These are phyloP conservation scores for Debaryomyces tyrocola DNA, from an alignment of 805 yeast species.

Conservation along the genomic window DNA sequence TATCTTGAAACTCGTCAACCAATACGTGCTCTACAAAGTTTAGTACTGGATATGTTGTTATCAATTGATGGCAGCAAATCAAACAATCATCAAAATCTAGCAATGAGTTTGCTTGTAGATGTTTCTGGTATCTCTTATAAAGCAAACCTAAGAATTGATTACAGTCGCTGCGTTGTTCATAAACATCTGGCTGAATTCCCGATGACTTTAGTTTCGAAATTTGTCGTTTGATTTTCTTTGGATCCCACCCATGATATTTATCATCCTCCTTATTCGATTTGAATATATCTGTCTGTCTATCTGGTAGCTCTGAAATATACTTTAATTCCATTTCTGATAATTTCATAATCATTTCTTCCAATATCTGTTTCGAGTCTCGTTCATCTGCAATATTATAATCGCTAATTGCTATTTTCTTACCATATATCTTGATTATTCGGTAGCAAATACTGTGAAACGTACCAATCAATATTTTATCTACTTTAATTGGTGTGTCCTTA, in stretches of 20 bases:
- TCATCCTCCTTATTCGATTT: conserved; percentile 9
- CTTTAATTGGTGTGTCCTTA: conserved; percentile 31
- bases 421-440: conserved; percentile 55
- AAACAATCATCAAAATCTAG: conserved; percentile 87
- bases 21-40: conserved; percentile 64
- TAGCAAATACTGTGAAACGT: conserved; percentile 88
- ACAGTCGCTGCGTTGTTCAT: conserved; percentile 13
- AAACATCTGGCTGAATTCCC: conserved; percentile 47
- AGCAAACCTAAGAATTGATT: conserved; percentile 26
- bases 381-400: conserved; percentile 62
- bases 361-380: conserved; percentile 51
- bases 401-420: conserved; percentile 46
- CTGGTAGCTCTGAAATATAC: conserved; percentile 9
- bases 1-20: conserved; percentile 95
- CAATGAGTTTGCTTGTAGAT: conserved; percentile 40
- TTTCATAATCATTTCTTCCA: conserved; percentile 40
- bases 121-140: conserved; percentile 54
- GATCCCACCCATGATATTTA: conserved; percentile 37
- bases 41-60: conserved; percentile 48
- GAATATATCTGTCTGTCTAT: conserved; percentile 13
- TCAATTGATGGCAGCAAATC: conserved; percentile 50
- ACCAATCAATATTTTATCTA: conserved; percentile 63
- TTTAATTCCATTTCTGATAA: conserved; percentile 19
- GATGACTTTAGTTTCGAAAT: conserved; percentile 59
- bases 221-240: conserved; percentile 38